Conservation (phyloP, 495 filamentous ascomycete species). For the Copromyces sp. region DNA sequence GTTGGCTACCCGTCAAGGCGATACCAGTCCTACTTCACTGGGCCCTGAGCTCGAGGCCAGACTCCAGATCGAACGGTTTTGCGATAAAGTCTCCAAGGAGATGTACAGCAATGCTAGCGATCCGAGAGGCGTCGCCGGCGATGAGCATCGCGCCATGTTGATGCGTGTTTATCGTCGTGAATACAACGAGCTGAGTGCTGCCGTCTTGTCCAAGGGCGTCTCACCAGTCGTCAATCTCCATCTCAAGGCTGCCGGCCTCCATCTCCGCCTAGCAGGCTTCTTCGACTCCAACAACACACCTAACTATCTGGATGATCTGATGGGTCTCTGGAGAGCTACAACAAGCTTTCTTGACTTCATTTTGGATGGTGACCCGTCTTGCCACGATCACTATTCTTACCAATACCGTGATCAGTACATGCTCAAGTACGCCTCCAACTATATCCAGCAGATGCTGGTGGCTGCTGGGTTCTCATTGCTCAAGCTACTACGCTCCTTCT, state of each 20-base stretch:
- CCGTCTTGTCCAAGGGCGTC: conserved; percentile 38
- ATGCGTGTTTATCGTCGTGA: conserved; percentile 50
- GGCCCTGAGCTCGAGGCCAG: conserved; percentile 56
- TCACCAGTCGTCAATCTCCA: conserved; percentile 59
- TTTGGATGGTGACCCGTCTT: conserved; percentile 40
- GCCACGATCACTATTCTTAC: conserved; percentile 15
- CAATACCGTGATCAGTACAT: conserved; percentile 33
- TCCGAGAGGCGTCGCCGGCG: conserved; percentile 60
- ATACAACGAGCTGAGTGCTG: conserved; percentile 43
- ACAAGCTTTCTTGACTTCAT: conserved; percentile 65
- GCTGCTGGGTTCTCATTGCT: conserved; percentile 76
- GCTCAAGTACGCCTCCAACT: conserved; percentile 68
- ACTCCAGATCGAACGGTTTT: conserved; percentile 72
- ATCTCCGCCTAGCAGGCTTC: conserved; percentile 77
- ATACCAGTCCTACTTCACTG: conserved; percentile 55
- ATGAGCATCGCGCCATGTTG: conserved; percentile 57
- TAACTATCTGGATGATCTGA: conserved; percentile 67
- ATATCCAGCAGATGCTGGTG: conserved; percentile 86
- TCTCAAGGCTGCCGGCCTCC: conserved; percentile 67
- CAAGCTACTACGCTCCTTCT: conserved; percentile 79
- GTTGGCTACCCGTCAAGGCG: conserved; percentile 50
- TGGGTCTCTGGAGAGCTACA: conserved; percentile 66
- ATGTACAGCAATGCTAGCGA: conserved; percentile 75
- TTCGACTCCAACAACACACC: conserved; percentile 69
- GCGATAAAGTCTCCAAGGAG: conserved; percentile 74